Evolutionary conservation across 75 land plant genomes (phyloP), one percentile per base, ranked within the genome.

Genomic region (Selaginella tamariscina): DNA sequence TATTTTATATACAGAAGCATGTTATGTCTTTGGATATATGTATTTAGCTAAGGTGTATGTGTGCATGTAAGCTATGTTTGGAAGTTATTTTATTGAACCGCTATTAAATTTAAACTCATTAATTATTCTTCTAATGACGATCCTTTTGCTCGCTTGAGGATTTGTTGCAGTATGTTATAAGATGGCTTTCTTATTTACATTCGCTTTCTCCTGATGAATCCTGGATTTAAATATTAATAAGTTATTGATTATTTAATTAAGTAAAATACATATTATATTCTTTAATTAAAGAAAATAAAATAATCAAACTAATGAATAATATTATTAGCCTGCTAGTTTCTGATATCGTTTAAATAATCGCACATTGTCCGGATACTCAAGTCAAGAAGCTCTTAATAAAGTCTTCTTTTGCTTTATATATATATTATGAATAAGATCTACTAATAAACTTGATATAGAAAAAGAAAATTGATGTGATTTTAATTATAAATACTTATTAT

Each of bases 321-420:
- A n/a, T 64, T 27, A 68, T 24, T n/a, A 56, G 75, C 81, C 81
- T 79, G 79, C 81, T 80, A 79, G 59, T 72, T 32, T 56, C 81
- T 39, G 81, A 77, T 76, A 77, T 22, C 80, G 31, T 56, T 79
- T 79, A 56, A 79, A 32, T 20, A 79, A 27, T 27, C 75, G 54
- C 21, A 79, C 80, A 69, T 79, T 79, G 54, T 11, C 81, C 81
- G 56, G 77, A 64, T 27, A 79, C 68, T 24, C 81, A 22, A 72
- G 64, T 72, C 31, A 55, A 63, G 65, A 79, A 79, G 33, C 71
- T 77, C 29, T 74, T 66, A 29, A 79, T 71, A 67, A 79, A 56
- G 1, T 72, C 80, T 69, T 79, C 81, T 5, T 79, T 79, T 24
- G 66, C 30, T 69, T 77, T 79, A 32, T 55, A 56, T 13, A 68